Conservation (phyloP, 2,329 filamentous ascomycete species). For the Fusarium irregulare region DNA sequence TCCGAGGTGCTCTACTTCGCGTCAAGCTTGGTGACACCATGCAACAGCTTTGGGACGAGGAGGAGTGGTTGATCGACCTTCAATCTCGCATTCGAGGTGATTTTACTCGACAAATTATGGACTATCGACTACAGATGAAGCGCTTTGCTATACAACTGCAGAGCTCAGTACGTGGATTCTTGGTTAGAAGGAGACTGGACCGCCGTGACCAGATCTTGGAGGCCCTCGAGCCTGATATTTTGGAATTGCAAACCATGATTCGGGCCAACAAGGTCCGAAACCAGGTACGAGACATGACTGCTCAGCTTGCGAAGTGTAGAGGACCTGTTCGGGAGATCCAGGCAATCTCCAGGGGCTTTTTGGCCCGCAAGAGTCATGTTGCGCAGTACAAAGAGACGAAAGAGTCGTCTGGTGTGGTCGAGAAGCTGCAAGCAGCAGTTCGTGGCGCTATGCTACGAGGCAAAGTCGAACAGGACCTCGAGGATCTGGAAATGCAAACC, state of each 20-base stretch:
- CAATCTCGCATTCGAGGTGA: constrained; percentile 90
- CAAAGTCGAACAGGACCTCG: constrained; percentile 64
- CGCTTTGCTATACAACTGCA: constrained; percentile 84
- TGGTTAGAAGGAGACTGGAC: constrained; percentile 73
- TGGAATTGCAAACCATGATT: constrained; percentile 85
- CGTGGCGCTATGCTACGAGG: constrained; percentile 74
- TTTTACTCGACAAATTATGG: constrained; percentile 83
- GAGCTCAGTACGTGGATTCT: constrained; percentile 78
- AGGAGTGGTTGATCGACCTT: constrained; percentile 80
- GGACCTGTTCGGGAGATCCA: constrained; percentile 75
- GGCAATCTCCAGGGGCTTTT: constrained; percentile 73
- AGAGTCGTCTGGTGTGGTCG: constrained; percentile 63
- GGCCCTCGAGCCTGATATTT: constrained; percentile 75
- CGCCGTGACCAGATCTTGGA: constrained; percentile 76
- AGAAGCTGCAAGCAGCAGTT: constrained; percentile 72
- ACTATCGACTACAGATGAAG: constrained; percentile 85
- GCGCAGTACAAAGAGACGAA: constrained; percentile 67
- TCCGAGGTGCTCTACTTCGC: constrained; percentile 82
- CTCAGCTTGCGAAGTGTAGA: constrained; percentile 70
- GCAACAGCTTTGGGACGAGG: constrained; percentile 89
- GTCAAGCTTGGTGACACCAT: constrained; percentile 83
- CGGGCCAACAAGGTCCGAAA: constrained; percentile 73
- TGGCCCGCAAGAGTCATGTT: constrained; percentile 68
- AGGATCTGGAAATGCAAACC: constrained; percentile 63
- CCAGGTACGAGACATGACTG: constrained; percentile 66